These are phyloP conservation scores for Septoria linicola DNA, from an alignment of 2,329 filamentous ascomycete genomes.

Conservation along the genomic window DNA sequence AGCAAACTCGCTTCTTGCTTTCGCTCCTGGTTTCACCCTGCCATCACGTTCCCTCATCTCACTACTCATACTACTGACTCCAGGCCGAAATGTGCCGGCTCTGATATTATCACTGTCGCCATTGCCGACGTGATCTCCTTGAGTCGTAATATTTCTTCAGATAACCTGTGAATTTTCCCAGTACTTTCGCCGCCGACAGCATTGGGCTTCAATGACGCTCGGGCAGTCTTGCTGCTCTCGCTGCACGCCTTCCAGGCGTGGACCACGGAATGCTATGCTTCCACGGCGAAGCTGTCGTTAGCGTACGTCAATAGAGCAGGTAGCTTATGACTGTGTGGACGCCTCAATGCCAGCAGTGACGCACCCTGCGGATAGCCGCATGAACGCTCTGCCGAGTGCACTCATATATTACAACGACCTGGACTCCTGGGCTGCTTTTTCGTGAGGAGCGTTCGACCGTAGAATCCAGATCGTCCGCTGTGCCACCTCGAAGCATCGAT, in stretches of 20 bases:
- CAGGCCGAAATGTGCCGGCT: no score
- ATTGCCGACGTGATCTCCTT: neutral
- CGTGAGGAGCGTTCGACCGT: neutral
- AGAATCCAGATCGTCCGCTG: neutral
- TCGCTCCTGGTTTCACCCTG: no score
- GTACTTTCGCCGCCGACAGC: constrained; percentile 1
- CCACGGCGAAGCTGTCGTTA: constrained; percentile 6
- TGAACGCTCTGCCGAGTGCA: constrained; percentile 6
- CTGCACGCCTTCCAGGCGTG: constrained; percentile 9
- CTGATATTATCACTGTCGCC: neutral
- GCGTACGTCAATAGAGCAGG: constrained; percentile 2
- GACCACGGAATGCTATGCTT: constrained; percentile 9
- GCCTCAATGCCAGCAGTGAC: constrained; percentile 4
- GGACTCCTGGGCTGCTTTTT: neutral
- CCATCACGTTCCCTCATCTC: no score
- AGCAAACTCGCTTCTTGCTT: no score
- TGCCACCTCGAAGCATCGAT: no score
- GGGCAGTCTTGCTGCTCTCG: constrained; percentile 12
- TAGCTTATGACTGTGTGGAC: constrained; percentile 2
- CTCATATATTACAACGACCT: neutral
- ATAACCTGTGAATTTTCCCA: constrained; percentile 4
- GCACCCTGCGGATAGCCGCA: constrained; percentile 10
- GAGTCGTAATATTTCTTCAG: neutral
- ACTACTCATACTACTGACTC: no score
- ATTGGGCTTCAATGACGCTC: constrained; percentile 8